Base-by-base conservation (phyloP, 2,329 filamentous ascomycete genomes). In the Aspergillus sp. region DNA sequence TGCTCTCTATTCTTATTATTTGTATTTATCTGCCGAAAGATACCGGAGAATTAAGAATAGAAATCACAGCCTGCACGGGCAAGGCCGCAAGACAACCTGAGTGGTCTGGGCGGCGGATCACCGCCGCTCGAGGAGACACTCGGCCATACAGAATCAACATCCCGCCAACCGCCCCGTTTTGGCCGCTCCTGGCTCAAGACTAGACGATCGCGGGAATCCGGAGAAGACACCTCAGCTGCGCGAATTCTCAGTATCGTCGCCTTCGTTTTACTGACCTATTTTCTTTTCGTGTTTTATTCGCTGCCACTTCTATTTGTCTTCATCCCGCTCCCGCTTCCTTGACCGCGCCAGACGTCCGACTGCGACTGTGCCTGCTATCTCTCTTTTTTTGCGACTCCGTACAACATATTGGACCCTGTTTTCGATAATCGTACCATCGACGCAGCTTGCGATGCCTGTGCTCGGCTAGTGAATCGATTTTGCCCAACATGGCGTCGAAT, bases 401-500 rank as follows among this genome's bases (percentile, higher is more conserved):
- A 50, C 48, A 36, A 48, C 48, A 26, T 53, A 52, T 59, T 56
- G 42, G 22, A 32, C 42, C 38, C 45, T 24, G 38, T 34, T 32
- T 22, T 52, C 24, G 20, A 49, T 39, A 15, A 30, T 36, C 32
- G 38, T 39, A 30, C 48, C 17, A 49, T 53, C 32, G 32, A 54
- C 58, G 59, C 63, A 57, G 62, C 65, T 66, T 71, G 73, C 71
- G 63, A 77, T 77, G 75, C 71, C 68, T 71, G 65, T 68, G 53
- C 69, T 69, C 66, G 66, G 65, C 66, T 76, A 73, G 70, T 65
- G 48, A 57, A 63, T 62, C 67, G 62, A 66, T 53, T 53, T 59
- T 70, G 71, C 70, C 67, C 62, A 74, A 66, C 64, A 77, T 77
- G 75, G 75, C 75, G 67, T 71, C 74, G 52, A 71, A 68, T 63